Percentiles rank a stretch among this genome's conserved stretches.
Conservation (phyloP, 768 basidiomycete species). For the Pholiota conissans region DNA sequence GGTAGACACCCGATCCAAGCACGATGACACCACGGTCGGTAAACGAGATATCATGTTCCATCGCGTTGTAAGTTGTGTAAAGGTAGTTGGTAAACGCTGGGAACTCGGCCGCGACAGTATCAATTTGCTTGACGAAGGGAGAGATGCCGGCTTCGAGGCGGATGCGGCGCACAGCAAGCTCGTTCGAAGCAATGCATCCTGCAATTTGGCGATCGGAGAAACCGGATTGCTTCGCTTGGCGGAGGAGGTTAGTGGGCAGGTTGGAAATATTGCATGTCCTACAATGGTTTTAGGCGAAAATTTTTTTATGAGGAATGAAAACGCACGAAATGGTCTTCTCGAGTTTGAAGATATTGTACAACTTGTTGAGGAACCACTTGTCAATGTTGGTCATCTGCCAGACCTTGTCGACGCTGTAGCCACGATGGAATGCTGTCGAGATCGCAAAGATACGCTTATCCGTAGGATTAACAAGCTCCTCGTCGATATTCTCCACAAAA, state of each 20-base stretch:
- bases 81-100: constrained; percentile 99
- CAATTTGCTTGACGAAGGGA: constrained; percentile 98
- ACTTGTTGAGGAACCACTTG: constrained; percentile 95
- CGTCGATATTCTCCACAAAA: constrained; percentile 86
- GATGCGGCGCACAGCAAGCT: constrained; percentile 87
- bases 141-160: constrained; percentile 82
- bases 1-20: constrained; percentile 96
- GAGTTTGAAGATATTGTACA: constrained; percentile 81
- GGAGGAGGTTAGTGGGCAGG: constrained; percentile 61
- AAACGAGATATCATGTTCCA: constrained; percentile 90
- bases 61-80: constrained; percentile 97
- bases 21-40: constrained; percentile 95
- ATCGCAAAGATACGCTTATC: constrained; percentile 98
- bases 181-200: constrained; percentile 79
- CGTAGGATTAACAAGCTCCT: constrained; percentile 91
- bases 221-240: constrained; percentile 89
- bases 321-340: constrained; percentile 77
- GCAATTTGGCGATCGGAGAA: constrained; percentile 96
- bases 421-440: constrained; percentile 88
- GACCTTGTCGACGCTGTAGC: constrained; percentile 93
- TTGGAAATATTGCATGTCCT: constrained; percentile 67
- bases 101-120: constrained; percentile 98
- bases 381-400: constrained; percentile 99
- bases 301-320: background rate
- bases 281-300: background rate